phyloP scores from a whole-genome alignment of 2,329 filamentous ascomycete species.

The Xylaria sp. region DNA sequence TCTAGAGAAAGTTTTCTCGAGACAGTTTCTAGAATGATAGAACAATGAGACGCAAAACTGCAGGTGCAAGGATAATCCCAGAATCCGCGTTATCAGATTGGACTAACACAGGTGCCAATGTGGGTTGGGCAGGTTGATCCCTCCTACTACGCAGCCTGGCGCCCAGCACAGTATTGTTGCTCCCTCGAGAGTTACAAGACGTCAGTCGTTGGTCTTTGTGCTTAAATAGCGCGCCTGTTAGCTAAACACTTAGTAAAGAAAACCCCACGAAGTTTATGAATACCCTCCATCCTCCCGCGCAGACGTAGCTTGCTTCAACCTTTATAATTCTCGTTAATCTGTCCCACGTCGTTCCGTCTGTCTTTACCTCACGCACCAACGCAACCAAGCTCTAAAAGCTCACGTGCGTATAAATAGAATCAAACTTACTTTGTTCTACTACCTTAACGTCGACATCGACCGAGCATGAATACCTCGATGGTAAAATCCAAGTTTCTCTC shows the following conservation, averaged over 20 bases:
- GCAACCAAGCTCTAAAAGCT: neutral
- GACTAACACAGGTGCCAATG: slow-evolving; percentile 19
- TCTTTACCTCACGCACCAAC: neutral
- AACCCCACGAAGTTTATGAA: slow-evolving; percentile 28
- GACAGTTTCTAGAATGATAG: slow-evolving; percentile 13
- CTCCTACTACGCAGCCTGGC: neutral
- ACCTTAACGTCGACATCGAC: slow-evolving; percentile 1
- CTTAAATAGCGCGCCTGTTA: slow-evolving; percentile 27
- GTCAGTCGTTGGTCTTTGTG: slow-evolving; percentile 28
- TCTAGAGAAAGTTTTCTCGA: neutral
- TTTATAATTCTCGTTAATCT: neutral
- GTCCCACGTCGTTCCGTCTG: slow-evolving; percentile 1
- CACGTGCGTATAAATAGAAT: neutral
- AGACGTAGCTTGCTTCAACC: slow-evolving; percentile 9
- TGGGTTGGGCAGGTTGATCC: slow-evolving; percentile 23
- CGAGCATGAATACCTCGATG: slow-evolving; percentile 63
- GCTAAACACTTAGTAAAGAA: slow-evolving; percentile 1
- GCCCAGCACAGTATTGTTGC: slow-evolving; percentile 3
- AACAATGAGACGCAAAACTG: slow-evolving; percentile 7
- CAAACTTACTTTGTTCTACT: neutral
- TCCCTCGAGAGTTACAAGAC: slow-evolving; percentile 15
- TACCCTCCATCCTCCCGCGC: neutral
- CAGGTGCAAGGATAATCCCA: slow-evolving; percentile 31
- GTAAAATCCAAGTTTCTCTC: slow-evolving; percentile 79
- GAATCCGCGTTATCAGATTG: slow-evolving; percentile 38